Base-by-base conservation (phyloP, 441 rosid genomes). In the Euphorbia corollata region DNA sequence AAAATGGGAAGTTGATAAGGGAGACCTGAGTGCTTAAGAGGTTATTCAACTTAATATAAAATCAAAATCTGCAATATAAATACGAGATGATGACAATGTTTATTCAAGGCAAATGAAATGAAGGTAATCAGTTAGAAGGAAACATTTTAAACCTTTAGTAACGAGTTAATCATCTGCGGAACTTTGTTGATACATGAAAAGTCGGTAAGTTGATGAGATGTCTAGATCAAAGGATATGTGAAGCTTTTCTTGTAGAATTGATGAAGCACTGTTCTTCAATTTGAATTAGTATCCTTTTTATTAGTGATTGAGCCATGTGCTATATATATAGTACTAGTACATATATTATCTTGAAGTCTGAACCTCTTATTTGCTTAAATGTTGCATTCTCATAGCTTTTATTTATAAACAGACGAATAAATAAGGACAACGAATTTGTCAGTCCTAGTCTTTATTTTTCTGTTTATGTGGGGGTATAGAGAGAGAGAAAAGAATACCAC, bases 291-390 rank as follows among this genome's bases (percentile, higher is more conserved):
- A 53, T 54, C 8, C 5, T 2, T 50, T 1, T 50, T n/a, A 50
- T 5, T 18, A 16, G n/a, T 57, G 54, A n/a, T 15, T 67, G 15
- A 53, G 53, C 36, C 3, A 23, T 6, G 16, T 45, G 22, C 10
- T 67, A 38, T 13, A 13, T 13, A 50, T 36, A 7, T 8, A 36
- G 41, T 36, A 8, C 41, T 36, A 36, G 41, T 36, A 36, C 41
- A 36, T 36, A 36, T 5, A 30, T 54, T 36, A 36, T 15, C 16
- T 36, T 12, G 22, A 55, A 22, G 69, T 55, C 38, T 38, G 51
- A 66, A 55, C 22, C 36, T 54, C n/a, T 36, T 13, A 38, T 41
- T 57, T 30, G 38, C 43, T 63, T 63, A 10, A 23, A 43, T 56
- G 55, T 56, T 23, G 36, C 30, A 8, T 66, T 23, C 32, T 24